Conservation (phyloP, 495 filamentous ascomycete genomes). For the Penicillium atrosanguineum region DNA sequence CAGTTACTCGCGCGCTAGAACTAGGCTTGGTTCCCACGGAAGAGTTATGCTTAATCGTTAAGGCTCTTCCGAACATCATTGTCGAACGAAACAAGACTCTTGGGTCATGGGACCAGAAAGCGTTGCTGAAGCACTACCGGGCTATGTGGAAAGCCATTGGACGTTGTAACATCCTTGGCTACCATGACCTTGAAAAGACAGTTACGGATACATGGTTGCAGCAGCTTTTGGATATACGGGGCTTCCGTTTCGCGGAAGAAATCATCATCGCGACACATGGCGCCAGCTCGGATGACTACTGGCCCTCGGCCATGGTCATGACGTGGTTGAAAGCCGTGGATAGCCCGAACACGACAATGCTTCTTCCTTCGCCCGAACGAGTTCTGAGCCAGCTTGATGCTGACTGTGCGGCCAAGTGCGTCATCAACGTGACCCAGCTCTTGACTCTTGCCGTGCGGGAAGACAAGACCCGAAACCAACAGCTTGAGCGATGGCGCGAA, state of each 20-base stretch:
- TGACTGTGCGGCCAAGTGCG: constrained; percentile 23
- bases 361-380: constrained; percentile 8
- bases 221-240: constrained; percentile 17
- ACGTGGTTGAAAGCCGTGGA: constrained; percentile 22
- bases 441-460: constrained; percentile 16
- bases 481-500: constrained; percentile 34
- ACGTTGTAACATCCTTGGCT: constrained; percentile 34
- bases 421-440: constrained; percentile 36
- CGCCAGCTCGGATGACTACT: constrained; percentile 11
- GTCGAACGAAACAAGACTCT: constrained; percentile 19
- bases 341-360: neutral
- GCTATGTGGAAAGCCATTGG: constrained; percentile 43
- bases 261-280: constrained; percentile 31
- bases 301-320: constrained; percentile 30
- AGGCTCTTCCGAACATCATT: constrained; percentile 20
- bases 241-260: constrained; percentile 30
- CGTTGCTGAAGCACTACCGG: constrained; percentile 23
- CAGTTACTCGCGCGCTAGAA: constrained; percentile 35
- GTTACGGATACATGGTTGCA: constrained; percentile 34
- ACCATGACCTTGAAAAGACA: constrained; percentile 29
- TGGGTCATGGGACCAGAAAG: constrained; percentile 11
- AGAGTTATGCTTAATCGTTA: constrained; percentile 36
- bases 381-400: constrained; percentile 25
- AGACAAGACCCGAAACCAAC: constrained; percentile 7
- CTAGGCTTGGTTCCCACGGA: constrained; percentile 35